Conservation (phyloP, 192 early-diverging fungal genomes). For the Coemansia pectinata region DNA sequence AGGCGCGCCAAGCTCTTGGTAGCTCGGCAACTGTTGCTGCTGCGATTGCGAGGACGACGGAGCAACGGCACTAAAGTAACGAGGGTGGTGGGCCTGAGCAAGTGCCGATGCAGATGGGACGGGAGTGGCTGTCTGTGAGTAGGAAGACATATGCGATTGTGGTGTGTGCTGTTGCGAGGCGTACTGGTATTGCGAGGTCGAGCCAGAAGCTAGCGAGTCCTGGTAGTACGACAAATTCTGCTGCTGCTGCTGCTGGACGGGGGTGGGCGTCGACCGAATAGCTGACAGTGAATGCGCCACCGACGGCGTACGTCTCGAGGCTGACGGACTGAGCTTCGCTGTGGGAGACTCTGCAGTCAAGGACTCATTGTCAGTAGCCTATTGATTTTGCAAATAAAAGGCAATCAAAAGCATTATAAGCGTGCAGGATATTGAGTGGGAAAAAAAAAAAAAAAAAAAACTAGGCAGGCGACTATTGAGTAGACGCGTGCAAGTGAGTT, state of each 20-base stretch:
- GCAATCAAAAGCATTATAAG: neutral
- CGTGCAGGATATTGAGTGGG: neutral
- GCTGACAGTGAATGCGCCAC: slow-evolving; percentile 33
- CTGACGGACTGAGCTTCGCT: slow-evolving; percentile 24
- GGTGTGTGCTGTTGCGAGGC: slow-evolving; percentile 17
- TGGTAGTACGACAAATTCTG: slow-evolving; percentile 26
- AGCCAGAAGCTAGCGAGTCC: slow-evolving; percentile 1
- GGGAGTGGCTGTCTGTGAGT: slow-evolving; percentile 15
- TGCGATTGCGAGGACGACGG: slow-evolving; percentile 6
- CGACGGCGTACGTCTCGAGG: slow-evolving; percentile 24
- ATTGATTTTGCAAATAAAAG: neutral
- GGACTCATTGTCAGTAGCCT: slow-evolving; percentile 47
- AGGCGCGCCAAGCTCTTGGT: slow-evolving; percentile 28
- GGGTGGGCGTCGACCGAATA: slow-evolving; percentile 38
- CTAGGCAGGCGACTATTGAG: neutral
- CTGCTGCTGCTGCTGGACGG: slow-evolving; percentile 14
- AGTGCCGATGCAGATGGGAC: slow-evolving; percentile 15
- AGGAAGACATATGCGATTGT: slow-evolving; percentile 16
- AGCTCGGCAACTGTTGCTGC: slow-evolving; percentile 8
- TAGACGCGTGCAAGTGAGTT: neutral
- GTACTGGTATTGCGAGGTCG: slow-evolving; percentile 16
- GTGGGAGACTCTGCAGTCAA: slow-evolving; percentile 31
- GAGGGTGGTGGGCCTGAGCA: slow-evolving; percentile 6
- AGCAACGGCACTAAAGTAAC: slow-evolving; percentile 7
- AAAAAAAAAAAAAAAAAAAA: neutral